Evolutionary conservation across 2,329 filamentous ascomycete species (phyloP), one percentile per base, ranked within the genome.

Genomic region (Trichophaea hybrida): DNA sequence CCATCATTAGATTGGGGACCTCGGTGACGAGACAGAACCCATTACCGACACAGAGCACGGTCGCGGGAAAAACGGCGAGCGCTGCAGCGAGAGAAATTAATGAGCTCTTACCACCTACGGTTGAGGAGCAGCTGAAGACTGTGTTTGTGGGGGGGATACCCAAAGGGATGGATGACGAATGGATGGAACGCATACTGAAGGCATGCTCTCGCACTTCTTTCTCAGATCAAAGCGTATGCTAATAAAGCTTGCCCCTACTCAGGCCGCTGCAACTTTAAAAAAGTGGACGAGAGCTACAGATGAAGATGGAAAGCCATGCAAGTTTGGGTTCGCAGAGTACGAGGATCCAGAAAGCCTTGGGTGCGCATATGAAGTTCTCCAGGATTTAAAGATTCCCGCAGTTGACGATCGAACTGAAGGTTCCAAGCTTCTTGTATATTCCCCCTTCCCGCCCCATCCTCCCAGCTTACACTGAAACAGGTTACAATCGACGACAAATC

Each of bases 311-410:
- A 93, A 91, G 73, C 83, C 83, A 59, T 84, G 85, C 73, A 85
- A 84, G 64, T 97, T 97, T 75, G 93, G 91, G 12, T 97, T 98
- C 73, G 93, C 91, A 61, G 86, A 96, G 73, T 98, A 86, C 72
- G 91, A 95, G 64, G 90, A 97, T 71, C 82, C 84, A 31, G 87
- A 95, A 72, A 91, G 89, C 65, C 77, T 98, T 66, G 83, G 85
- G 71, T 84, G 84, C 49, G 93, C 91, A 48, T 82, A 90, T 58
- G 88, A 94, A 71, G 80, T 95, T 59, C 80, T 96, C 68, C 82
- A 83, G 70, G 84, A 93, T 68, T 77, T 96, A 64, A 78, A 88
- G 70, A 81, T 97, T 53, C 93, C 93, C 34, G 76, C 64, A 57
- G 57, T 65, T 58, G 65, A 66, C 58, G 59, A 66, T 17, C 60